These are phyloP conservation scores for Quercus agrifolia DNA, from an alignment of 306 rosid species.

Conservation along the genomic window DNA sequence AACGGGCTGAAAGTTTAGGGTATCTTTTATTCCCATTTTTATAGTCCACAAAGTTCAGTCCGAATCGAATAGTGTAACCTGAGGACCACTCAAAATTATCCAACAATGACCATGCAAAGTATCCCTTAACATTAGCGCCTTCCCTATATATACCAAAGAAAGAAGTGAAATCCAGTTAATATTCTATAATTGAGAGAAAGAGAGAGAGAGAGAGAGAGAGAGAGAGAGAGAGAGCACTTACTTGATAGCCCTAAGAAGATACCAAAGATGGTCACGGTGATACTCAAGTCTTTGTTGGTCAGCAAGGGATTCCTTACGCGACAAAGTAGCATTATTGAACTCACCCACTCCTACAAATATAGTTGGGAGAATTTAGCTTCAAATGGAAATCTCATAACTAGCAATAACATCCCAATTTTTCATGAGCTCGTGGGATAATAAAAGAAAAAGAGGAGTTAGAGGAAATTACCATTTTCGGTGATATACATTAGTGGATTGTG, in stretches of 20 bases:
- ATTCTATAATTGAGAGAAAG: background rate
- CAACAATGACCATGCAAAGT: conserved; percentile 67
- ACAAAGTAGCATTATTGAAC: conserved; percentile 38
- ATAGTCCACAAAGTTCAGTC: conserved; percentile 56
- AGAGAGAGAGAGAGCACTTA: conserved; percentile 25
- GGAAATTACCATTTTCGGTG: conserved; percentile 61
- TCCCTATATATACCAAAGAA: conserved; percentile 24
- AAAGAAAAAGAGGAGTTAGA: background rate
- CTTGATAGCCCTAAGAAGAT: conserved; percentile 48
- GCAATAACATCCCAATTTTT: background rate
- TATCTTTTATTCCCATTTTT: conserved; percentile 44
- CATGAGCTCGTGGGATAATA: background rate
- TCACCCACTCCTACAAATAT: conserved; percentile 50
- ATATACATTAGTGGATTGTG: conserved; percentile 52
- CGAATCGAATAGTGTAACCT: conserved; percentile 61
- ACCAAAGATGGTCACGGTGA: conserved; percentile 34
- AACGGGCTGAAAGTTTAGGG: conserved; percentile 57
- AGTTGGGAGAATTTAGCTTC: background rate
- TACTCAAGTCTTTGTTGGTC: conserved; percentile 49
- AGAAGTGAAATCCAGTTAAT: background rate
- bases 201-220: background rate
- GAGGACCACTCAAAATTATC: conserved; percentile 59
- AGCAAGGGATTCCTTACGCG: conserved; percentile 26
- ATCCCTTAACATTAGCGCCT: conserved; percentile 66
- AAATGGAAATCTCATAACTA: conserved; percentile 2